These are phyloP conservation scores for Entelexis paramagnoliae DNA, from an alignment of 1,139 yeast genomes.

Conservation along the genomic window DNA sequence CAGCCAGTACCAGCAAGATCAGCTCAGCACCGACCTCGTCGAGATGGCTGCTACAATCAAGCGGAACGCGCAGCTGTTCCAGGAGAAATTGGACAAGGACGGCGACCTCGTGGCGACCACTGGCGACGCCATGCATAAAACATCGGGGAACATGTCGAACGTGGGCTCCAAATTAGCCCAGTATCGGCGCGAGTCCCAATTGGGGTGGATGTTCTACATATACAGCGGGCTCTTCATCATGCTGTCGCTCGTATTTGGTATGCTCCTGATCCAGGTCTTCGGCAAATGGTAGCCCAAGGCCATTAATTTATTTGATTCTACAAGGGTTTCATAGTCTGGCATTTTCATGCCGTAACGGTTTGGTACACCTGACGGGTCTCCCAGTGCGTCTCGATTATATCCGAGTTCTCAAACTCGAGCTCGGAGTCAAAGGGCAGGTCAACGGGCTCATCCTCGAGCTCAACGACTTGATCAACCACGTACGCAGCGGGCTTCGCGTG, in stretches of 20 bases:
- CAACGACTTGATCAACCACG: not conserved
- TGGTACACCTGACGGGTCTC: not conserved
- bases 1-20: conserved; percentile 35
- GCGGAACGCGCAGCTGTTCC: conserved; percentile 39
- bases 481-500: not conserved
- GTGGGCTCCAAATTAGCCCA: conserved; percentile 31
- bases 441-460: not conserved
- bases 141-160: conserved; percentile 30
- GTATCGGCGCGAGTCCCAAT: conserved; percentile 31
- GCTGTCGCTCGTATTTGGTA: conserved; percentile 29
- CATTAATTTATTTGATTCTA: not conserved
- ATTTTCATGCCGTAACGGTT: not conserved
- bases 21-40: conserved; percentile 39
- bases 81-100: conserved; percentile 33
- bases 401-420: conserved; percentile 5
- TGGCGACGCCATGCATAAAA: conserved; percentile 30
- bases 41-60: conserved; percentile 43
- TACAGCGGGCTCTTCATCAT: conserved; percentile 32
- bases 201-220: conserved; percentile 37
- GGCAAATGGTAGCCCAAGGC: conserved; percentile 33
- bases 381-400: conserved; percentile 1
- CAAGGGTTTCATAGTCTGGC: too few species aligned
- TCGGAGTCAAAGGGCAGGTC: conserved; percentile 1
- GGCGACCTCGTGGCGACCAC: conserved; percentile 31
- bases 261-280: conserved; percentile 32